Evolutionary conservation across 805 yeast species (phyloP), one percentile per base, ranked within the genome.

Genomic region (Candida oleophila): DNA sequence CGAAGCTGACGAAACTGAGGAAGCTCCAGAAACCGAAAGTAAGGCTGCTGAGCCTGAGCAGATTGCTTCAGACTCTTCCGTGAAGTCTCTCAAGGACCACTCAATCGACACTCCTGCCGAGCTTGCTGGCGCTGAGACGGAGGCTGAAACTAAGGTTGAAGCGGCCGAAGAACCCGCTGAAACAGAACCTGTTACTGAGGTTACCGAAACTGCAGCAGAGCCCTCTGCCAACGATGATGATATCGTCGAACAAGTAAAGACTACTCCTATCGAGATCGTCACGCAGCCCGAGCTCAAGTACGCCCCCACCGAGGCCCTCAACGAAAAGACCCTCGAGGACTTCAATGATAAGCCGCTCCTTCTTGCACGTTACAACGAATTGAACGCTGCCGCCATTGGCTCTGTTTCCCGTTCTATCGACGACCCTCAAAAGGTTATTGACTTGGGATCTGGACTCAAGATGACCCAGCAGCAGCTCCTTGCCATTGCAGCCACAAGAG

Each of bases 401-500:
- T 71, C 82, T 7, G 64, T 74, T 54, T 62, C 74, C 38, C 70
- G 70, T 33, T 64, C 60, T 38, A 65, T 78, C 49, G 77, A 73
- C 47, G 80, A 77, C 55, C 78, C 80, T 1, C 72, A 75, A 51
- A 69, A 76, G 60, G 60, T 72, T 20, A 61, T 79, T 51, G 75
- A 77, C 53, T 65, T 80, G 50, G 85, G 85, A 46, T 73, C 77
- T 39, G 83, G 83, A 16, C 68, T 79, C 59, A 67, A 59, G 41
- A 67, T 80, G 68, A 74, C 83, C 40, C 81, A 80, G 53, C 74
- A 73, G 45, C 81, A 79, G 59, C 72, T 80, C 50, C 67, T 77
- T 53, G 83, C 71, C 43, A 74, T 80, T 56, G 84, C 84, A 19
- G 75, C 77, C 35, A 68, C 67, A 51, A 70, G 83, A 52, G 81